These are phyloP conservation scores for Bacidia rubella DNA, from an alignment of 495 filamentous ascomycete species.

Conservation along the genomic window DNA sequence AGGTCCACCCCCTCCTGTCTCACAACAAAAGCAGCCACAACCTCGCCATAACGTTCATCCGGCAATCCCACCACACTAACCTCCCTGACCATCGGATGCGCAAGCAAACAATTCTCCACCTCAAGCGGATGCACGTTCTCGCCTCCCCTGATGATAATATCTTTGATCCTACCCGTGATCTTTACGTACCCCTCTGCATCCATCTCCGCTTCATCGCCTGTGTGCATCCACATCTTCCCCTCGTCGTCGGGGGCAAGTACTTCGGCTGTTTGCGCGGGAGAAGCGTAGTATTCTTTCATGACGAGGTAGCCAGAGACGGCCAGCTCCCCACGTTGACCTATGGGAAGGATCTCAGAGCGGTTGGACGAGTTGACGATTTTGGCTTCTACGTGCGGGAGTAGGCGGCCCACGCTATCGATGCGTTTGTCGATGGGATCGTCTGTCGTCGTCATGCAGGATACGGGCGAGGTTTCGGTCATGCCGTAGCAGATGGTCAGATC, in stretches of 20 bases:
- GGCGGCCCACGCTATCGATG: conserved; percentile 58
- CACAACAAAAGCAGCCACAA: conserved; percentile 72
- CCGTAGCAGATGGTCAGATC: conserved; percentile 94
- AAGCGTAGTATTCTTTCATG: conserved; percentile 84
- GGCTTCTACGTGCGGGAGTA: conserved; percentile 73
- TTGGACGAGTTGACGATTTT: conserved; percentile 64
- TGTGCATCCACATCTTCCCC: conserved; percentile 63
- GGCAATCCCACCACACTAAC: conserved; percentile 73
- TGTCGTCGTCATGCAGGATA: conserved; percentile 78
- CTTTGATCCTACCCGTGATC: conserved; percentile 73
- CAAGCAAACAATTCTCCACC: conserved; percentile 80
- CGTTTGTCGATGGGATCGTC: conserved; percentile 69
- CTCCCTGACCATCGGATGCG: conserved; percentile 52
- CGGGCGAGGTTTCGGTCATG: conserved; percentile 96
- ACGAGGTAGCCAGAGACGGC: conserved; percentile 75
- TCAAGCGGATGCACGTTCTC: conserved; percentile 96
- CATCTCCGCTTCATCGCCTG: conserved; percentile 88
- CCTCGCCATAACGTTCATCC: conserved; percentile 75
- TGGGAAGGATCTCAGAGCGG: conserved; percentile 40
- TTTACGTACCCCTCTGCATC: conserved; percentile 51
- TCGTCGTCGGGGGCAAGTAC: conserved; percentile 49
- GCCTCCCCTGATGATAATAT: conserved; percentile 83
- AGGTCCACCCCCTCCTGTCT: conserved; percentile 28
- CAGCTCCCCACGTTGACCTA: conserved; percentile 63
- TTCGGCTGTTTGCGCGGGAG: conserved; percentile 52